Conservation (phyloP, 768 basidiomycete species). For the Suillus subalutaceus region DNA sequence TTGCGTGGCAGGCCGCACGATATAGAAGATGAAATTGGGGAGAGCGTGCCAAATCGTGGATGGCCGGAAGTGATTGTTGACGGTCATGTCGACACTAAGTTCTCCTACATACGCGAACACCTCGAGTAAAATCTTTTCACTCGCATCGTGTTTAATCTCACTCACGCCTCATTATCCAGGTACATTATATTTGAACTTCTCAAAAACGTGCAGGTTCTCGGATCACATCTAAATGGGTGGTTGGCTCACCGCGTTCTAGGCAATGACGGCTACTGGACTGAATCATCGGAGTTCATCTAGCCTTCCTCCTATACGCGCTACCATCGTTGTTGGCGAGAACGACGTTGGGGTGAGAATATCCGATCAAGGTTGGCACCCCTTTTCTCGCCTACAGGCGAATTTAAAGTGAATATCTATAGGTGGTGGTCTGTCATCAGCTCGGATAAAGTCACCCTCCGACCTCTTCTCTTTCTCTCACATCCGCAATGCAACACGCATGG, state of each 20-base stretch:
- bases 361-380: constrained; percentile 69
- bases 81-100: constrained; percentile 68
- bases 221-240: not conserved
- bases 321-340: constrained; percentile 73
- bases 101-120: constrained; percentile 87
- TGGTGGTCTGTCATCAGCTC: constrained; percentile 63
- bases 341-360: constrained; percentile 84
- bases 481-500: constrained; percentile 72
- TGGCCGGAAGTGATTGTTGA: constrained; percentile 75
- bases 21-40: constrained; percentile 42
- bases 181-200: constrained; percentile 90
- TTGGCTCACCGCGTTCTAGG: constrained; percentile 41
- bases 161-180: constrained; percentile 38
- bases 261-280: constrained; percentile 68
- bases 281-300: constrained; percentile 45
- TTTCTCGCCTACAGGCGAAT: constrained; percentile 11
- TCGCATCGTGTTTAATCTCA: not conserved
- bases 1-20: constrained; percentile 51
- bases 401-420: constrained; percentile 44
- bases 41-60: constrained; percentile 28
- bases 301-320: constrained; percentile 70
- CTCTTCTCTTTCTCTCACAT: constrained; percentile 90
- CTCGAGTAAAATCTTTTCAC: constrained; percentile 59
- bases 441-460: constrained; percentile 68
- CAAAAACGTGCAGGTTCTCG: constrained; percentile 71